Base-by-base conservation (phyloP, 2,329 filamentous ascomycete species). In the Colletotrichum magnum region DNA sequence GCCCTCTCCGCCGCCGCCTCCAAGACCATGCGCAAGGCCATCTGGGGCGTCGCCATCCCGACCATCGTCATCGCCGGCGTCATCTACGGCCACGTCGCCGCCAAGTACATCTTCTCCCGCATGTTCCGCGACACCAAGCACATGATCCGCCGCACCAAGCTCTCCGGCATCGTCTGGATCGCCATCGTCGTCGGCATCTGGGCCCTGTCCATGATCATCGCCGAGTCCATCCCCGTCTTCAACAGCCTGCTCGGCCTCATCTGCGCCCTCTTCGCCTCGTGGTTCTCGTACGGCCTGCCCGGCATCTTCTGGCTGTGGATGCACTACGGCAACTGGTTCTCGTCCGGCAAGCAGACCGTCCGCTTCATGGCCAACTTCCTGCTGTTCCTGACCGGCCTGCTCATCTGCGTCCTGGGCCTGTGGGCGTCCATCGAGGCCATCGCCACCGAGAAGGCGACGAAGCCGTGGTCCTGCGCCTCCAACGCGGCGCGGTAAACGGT, bases 21-120 rank as follows among this genome's bases (percentile, higher is more conserved):
- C 0, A 77, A 77, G 2, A 74, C 85, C 0, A 79, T 93, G 54
- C 84, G 87, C 24, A 92, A 92, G 75, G 80, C 91, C 12, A 90
- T 91, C 13, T 93, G 89, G 79, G 90, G 89, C 26, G 82, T 93
- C 68, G 91, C 91, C 0, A 83, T 91, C 2, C 91, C 91, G 2
- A 93, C 90, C 2, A 93, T 93, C 67, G 82, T 93, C 56, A 88
- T 94, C 58, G 89, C 91, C 0, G 92, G 91, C 61, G 90, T 93
- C 6, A 91, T 94, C 71, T 90, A 92, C 75, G 90, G 87, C 13
- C 88, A 91, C 68, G 88, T 93, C 2, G 89, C 89, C 2, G 85
- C 84, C 63, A 92, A 92, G 75, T 91, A 91, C 73, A 82, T 92
- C 67, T 93, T 92, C 74, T 80, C 88, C 4, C 87, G 91, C 36